Percentiles rank a stretch among this genome's conserved stretches.
Evolutionary conservation across 495 filamentous ascomycete genomes (phyloP).

Genomic region (Trichocladium antarcticum): DNA sequence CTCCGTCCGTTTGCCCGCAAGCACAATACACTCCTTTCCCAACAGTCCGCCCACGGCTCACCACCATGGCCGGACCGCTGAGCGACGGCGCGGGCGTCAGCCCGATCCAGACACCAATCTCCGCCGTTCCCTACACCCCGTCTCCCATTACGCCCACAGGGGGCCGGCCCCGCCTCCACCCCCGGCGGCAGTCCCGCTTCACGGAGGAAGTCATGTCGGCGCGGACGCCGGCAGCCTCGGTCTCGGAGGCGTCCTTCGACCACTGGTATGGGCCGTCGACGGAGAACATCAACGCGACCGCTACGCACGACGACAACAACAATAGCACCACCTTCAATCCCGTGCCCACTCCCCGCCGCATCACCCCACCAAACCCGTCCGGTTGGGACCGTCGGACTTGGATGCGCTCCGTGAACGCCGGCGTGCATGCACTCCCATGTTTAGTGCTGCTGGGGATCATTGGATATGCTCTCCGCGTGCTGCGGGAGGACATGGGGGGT

Average conservation of each 20-base stretch:
- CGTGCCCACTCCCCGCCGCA: background rate
- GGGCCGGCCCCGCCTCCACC: constrained; percentile 5
- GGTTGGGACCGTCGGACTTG: background rate
- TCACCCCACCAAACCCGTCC: background rate
- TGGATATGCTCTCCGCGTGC: constrained; percentile 1
- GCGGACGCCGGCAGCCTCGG: constrained; percentile 18
- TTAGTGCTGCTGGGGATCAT: constrained; percentile 2
- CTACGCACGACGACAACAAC: background rate
- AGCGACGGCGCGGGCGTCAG: background rate
- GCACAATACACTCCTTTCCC: background rate
- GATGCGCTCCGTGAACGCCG: constrained; percentile 7
- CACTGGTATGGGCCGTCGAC: constrained; percentile 3
- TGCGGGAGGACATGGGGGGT: background rate
- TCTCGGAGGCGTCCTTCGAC: constrained; percentile 12
- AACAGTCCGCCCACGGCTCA: background rate
- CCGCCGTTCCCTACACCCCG: background rate
- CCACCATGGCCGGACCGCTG: constrained; percentile 1
- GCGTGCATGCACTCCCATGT: constrained; percentile 5
- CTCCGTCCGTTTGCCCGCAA: background rate
- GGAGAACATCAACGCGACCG: constrained; percentile 1
- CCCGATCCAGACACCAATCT: background rate
- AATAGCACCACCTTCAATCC: background rate
- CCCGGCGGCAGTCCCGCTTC: constrained; percentile 22
- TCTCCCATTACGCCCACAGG: background rate
- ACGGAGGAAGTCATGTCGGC: constrained; percentile 22